These are phyloP conservation scores for Solanum okadae DNA, from an alignment of 257 asterid species.

Conservation along the genomic window DNA sequence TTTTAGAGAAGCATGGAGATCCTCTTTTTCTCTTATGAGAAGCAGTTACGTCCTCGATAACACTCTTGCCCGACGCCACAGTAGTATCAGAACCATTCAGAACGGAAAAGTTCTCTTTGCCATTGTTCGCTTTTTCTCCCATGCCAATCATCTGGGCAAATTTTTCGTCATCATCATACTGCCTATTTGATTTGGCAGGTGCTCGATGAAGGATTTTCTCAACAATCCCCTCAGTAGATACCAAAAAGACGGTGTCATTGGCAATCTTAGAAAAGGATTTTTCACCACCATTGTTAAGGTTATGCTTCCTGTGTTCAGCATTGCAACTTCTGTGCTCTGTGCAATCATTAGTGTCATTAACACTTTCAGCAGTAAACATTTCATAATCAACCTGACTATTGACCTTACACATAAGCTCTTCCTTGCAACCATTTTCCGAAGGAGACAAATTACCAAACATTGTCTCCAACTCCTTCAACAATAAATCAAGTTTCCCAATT, in stretches of 20 bases:
- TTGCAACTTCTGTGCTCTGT: neutral
- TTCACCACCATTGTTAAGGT: constrained; percentile 2
- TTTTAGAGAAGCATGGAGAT: constrained; percentile 22
- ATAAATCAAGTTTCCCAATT: constrained; percentile 28
- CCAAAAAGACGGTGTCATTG: constrained; percentile 2
- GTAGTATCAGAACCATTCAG: neutral
- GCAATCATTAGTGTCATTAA: neutral
- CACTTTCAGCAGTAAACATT: constrained; percentile 2
- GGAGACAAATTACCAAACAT: neutral
- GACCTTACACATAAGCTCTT: neutral
- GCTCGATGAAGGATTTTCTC: constrained; percentile 7
- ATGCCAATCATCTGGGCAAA: neutral
- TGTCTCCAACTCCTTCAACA: constrained; percentile 29
- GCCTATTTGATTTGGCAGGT: constrained; percentile 9
- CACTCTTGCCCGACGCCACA: constrained; percentile 6
- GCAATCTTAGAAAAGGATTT: neutral
- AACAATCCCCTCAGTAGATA: constrained; percentile 12
- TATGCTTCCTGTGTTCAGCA: neutral
- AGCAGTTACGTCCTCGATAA: constrained; percentile 4
- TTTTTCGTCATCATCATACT: constrained; percentile 5
- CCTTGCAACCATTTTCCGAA: neutral
- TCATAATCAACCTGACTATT: neutral
- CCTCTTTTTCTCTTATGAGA: constrained; percentile 57
- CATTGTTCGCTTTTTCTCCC: neutral
- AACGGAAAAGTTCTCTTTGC: neutral